Conservation (phyloP, 371 early-diverging fungal species). For the Mucor circinelloides region DNA sequence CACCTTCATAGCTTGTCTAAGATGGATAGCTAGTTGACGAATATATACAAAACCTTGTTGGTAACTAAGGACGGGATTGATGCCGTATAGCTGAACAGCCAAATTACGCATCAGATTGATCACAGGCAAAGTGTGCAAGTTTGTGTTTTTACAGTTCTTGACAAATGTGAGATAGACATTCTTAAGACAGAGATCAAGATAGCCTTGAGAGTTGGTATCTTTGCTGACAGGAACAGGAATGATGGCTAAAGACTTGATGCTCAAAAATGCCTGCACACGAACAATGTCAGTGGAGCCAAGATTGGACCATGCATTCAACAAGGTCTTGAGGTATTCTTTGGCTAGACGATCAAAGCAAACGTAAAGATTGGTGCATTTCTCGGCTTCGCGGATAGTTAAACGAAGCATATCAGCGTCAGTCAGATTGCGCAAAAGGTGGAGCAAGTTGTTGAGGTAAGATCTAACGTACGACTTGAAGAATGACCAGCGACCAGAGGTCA, state of each 20-base stretch:
- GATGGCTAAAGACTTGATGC: slow-evolving; percentile 72
- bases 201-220: slow-evolving; percentile 19
- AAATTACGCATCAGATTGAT: slow-evolving; percentile 89
- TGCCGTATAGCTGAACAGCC: slow-evolving; percentile 83
- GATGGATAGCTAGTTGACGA: slow-evolving; percentile 58
- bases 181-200: slow-evolving; percentile 62
- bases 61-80: slow-evolving; percentile 78
- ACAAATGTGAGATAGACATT: slow-evolving; percentile 84
- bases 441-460: slow-evolving; percentile 72
- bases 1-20: slow-evolving; percentile 38
- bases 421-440: slow-evolving; percentile 74
- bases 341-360: slow-evolving; percentile 79
- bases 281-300: slow-evolving; percentile 65
- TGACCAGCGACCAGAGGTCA: slow-evolving; percentile 67
- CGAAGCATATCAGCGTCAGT: slow-evolving; percentile 83
- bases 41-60: slow-evolving; percentile 92
- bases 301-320: slow-evolving; percentile 61
- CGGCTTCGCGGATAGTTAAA: slow-evolving; percentile 79
- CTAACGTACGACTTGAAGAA: slow-evolving; percentile 74
- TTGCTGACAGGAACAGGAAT: slow-evolving; percentile 28
- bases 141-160: slow-evolving; percentile 74
- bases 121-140: slow-evolving; percentile 76
- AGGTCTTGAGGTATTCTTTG: slow-evolving; percentile 74
- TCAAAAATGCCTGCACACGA: slow-evolving; percentile 80
- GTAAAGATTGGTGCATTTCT: slow-evolving; percentile 73